Evolutionary conservation across 75 land plant genomes (phyloP), one percentile per base, ranked within the genome.

Genomic region (Azolla pinnata): DNA sequence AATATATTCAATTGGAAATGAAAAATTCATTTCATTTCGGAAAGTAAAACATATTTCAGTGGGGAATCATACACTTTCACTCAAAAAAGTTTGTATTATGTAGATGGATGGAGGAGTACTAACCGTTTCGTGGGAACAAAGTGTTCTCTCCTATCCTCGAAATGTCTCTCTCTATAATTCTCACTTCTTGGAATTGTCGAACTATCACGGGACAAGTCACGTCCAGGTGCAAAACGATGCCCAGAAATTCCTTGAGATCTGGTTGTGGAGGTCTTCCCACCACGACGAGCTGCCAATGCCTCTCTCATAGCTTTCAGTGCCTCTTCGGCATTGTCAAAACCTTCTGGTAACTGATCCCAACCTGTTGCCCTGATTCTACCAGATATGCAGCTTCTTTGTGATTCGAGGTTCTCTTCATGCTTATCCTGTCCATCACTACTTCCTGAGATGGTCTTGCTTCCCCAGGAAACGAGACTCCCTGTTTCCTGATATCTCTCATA

Each of bases 301-400:
- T 54, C 53, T 31, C 46, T 57, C 9, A 44, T 57, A 29, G 76
- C 75, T 42, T 50, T 44, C 5, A 55, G 47, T 19, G 73, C 80
- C 14, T 75, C 70, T 28, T 54, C 64, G 25, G 61, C 58, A 33
- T 29, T 74, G 23, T 68, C 61, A 65, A 31, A 60, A 56, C 72
- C 70, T 49, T 75, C 81, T 29, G 80, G 76, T 45, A 75, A 30
- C 62, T 74, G 78, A 65, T 86, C 88, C 88, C 81, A 72, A 29
- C 74, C 84, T 33, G 86, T 70, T 2, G 62, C 17, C 49, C 59
- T 65, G 2, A 49, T 54, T 44, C 72, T 38, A 27, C 65, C 16
- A 34, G 38, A 25, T 53, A 17, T 63, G 8, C 40, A 34, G 28
- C 40, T 61, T 8, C 40, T 29, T 38, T 68, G 56, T 54, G 56